Evolutionary conservation across 75 land plant genomes (phyloP), one percentile per base, ranked within the genome.

Genomic region (Chamaecyparis obtusa): DNA sequence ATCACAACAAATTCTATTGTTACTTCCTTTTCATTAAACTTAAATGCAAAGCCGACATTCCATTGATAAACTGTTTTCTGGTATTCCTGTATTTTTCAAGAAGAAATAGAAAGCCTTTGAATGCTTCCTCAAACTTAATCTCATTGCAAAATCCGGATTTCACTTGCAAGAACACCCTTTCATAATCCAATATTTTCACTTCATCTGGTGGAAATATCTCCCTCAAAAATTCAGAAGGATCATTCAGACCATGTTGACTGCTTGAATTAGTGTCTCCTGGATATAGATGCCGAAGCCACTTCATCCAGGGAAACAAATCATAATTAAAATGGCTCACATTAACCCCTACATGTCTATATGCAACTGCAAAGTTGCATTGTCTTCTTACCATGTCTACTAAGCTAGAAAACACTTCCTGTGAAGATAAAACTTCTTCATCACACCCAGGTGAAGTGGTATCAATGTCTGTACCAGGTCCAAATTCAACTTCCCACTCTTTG

Each of bases 11-110:
- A 71, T 3, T 27, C 74, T 71, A 10, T 72, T 72, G 76, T 72
- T 72, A 72, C 36, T 33, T 72, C 1, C 5, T 72, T 33, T 72
- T 72, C 15, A 72, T 2, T 72, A 10, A 33, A 32, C 15, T 72
- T 55, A 56, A 84, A 84, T 94, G 94, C 54, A 94, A 87, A 30
- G 93, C 87, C 37, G 91, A 88, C 89, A 94, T 91, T 79, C 92
- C 95, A 57, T 87, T 89, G 87, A 85, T 91, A 55, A 88, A 88
- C 78, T 90, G 88, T 72, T 85, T 88, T 44, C 95, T 90, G 54
- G 86, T 76, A 43, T 64, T 88, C 75, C 90, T 90, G 76, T 93
- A 94, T 46, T 89, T 89, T 35, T 83, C 57, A 67, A 94, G 90
- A 46, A 94, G 87, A 82, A 16, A 72, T 0, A 35, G 76, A 71